These are phyloP conservation scores for Lactarius quietus DNA, from an alignment of 768 basidiomycete species.

Conservation along the genomic window DNA sequence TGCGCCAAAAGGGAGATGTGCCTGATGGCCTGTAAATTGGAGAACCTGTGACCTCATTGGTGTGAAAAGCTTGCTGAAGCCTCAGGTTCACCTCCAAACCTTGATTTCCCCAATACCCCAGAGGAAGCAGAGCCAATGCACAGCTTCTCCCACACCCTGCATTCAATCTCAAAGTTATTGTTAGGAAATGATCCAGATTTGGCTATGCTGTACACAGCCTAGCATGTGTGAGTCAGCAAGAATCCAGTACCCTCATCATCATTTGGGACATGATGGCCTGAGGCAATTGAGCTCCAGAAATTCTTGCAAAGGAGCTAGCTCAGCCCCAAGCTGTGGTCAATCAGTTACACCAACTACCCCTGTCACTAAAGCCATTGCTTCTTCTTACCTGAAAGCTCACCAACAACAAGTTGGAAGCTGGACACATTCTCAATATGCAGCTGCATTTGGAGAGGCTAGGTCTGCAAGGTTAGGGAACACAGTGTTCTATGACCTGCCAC, in stretches of 20 bases:
- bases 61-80: constrained; percentile 15
- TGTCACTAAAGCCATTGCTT: constrained; percentile 17
- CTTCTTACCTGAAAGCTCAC: constrained; percentile 15
- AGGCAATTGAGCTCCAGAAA: constrained; percentile 14
- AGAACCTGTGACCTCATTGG: constrained; percentile 16
- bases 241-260: constrained; percentile 14
- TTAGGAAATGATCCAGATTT: constrained; percentile 32
- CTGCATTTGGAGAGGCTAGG: constrained; percentile 20
- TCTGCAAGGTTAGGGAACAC: constrained; percentile 46
- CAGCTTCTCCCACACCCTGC: constrained; percentile 23
- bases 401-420: constrained; percentile 27
- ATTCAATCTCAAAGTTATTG: constrained; percentile 14
- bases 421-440: constrained; percentile 34
- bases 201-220: constrained; percentile 51
- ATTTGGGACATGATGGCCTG: constrained; percentile 28
- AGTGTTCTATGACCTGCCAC: constrained; percentile 59
- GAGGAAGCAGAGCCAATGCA: constrained; percentile 18
- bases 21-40: background rate
- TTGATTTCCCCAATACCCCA: background rate
- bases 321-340: constrained; percentile 17
- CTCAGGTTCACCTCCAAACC: background rate
- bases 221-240: constrained; percentile 38
- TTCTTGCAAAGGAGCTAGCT: constrained; percentile 25
- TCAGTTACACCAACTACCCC: constrained; percentile 6
- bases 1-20: constrained; percentile 36